Evolutionary conservation across 495 filamentous ascomycete species (phyloP).

Genomic region (Penicillium mononematosum): DNA sequence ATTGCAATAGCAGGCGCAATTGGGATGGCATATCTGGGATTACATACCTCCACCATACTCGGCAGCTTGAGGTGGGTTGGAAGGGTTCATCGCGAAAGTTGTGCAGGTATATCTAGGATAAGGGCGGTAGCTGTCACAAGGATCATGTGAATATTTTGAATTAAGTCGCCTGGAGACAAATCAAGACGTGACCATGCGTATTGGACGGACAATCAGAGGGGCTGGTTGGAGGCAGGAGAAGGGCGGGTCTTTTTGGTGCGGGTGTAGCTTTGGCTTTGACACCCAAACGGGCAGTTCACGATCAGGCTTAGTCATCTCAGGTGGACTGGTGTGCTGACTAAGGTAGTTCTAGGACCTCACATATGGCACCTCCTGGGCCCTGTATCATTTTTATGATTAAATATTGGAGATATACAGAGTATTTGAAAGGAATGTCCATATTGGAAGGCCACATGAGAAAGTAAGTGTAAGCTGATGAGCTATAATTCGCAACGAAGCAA

Average conservation of each 20-base stretch:
- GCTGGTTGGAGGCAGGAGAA: slow-evolving; percentile 14
- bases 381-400: not conserved
- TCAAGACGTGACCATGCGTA: slow-evolving; percentile 16
- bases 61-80: slow-evolving; percentile 59
- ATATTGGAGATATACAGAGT: not conserved
- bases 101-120: slow-evolving; percentile 12
- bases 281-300: slow-evolving; percentile 4
- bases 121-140: slow-evolving; percentile 1
- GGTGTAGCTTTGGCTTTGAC: slow-evolving; percentile 25
- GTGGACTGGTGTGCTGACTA: not conserved
- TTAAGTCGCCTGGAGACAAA: not conserved
- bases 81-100: slow-evolving; percentile 42
- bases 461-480: not conserved
- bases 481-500: not conserved
- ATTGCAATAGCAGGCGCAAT: not conserved
- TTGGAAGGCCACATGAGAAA: not conserved
- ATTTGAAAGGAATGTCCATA: not conserved
- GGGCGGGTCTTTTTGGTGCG: slow-evolving; percentile 29
- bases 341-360: not conserved
- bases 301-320: not conserved
- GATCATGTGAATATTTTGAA: not conserved
- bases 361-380: not conserved
- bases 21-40: slow-evolving; percentile 21
- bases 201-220: slow-evolving; percentile 15
- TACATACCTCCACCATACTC: slow-evolving; percentile 79